Evolutionary conservation across 345 rosid species (phyloP).

Genomic region (Eucalyptus erythrocorys): DNA sequence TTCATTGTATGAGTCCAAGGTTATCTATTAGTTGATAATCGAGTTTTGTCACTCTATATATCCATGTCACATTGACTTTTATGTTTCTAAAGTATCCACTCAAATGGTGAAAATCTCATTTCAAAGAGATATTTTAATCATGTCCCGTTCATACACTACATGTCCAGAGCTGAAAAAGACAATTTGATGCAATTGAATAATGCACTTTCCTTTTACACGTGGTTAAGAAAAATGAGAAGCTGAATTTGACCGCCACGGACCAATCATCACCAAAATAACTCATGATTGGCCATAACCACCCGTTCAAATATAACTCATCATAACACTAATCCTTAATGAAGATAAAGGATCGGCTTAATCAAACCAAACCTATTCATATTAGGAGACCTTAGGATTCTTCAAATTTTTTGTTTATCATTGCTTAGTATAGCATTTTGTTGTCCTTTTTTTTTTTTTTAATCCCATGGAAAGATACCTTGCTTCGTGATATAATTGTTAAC

Average conservation of each 20-base stretch:
- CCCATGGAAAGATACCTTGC: not conserved
- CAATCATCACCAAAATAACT: not conserved
- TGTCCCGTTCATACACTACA: not conserved
- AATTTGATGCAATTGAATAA: not conserved
- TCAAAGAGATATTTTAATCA: not conserved
- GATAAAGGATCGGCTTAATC: not conserved
- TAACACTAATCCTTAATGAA: not conserved
- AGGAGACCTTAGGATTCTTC: not conserved
- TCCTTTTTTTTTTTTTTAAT: not conserved
- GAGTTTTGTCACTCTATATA: not conserved
- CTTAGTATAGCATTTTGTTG: not conserved
- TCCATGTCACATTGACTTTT: not conserved
- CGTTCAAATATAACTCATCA: not conserved
- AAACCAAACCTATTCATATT: not conserved
- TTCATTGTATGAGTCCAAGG: not conserved
- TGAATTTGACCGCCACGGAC: not conserved
- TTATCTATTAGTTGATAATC: not conserved
- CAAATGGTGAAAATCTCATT: not conserved
- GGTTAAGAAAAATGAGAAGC: not conserved
- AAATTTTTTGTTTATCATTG: not conserved
- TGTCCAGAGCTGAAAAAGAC: not conserved
- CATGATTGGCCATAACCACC: not conserved
- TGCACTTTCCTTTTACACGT: not conserved
- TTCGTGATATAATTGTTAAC: not conserved
- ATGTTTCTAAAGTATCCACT: not conserved